Base-by-base conservation (phyloP, 1,139 yeast genomes). In the Kurtzmaniella quercitrusa region DNA sequence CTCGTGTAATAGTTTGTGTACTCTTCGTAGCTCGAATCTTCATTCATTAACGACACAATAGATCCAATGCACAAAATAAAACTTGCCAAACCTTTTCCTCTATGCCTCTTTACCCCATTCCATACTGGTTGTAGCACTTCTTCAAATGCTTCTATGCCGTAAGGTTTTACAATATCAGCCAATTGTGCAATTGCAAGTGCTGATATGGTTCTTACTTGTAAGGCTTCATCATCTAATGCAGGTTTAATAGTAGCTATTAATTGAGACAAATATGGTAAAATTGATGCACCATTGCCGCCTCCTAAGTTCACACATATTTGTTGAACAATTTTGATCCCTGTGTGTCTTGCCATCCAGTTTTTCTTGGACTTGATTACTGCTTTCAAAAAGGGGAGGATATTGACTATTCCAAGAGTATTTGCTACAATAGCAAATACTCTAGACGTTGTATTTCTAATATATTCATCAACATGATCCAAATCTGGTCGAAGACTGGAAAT, bases 101-200 rank as follows among this genome's bases (percentile, higher is more conserved):
- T 71, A 50, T 87, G 95, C 38, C 75, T 75, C 43, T 81, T 75
- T 25, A 89, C 75, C 2, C 96, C 97, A 16, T 70, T 66, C 96
- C 96, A 90, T 7, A 89, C 63, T 0, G 91, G 88, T 49, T 86
- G 93, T 36, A 93, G 59, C 1, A 70, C 61, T 8, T 60, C 65
- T 51, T 86, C 94, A 60, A 93, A 91, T 0, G 94, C 80, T 54
- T 89, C 97, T 45, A 88, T 85, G 41, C 98, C 98, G 62, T 85
- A 89, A 0, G 98, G 98, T 18, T 79, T 73, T 1, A 91, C 81
- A n/a, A 86, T 84, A 41, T 88, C 94, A 0, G 98, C 98, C 33
- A 93, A 62, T 6, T 84, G 79, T 0, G 94, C 71, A 1, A 91
- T 55, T 0, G 96, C 82, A 29, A 75, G 65, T 0, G 96, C 96